Percentiles rank a stretch among this genome's conserved stretches.
Evolutionary conservation across 2,329 filamentous ascomycete species (phyloP).

Genomic region (Colletotrichum sp.): DNA sequence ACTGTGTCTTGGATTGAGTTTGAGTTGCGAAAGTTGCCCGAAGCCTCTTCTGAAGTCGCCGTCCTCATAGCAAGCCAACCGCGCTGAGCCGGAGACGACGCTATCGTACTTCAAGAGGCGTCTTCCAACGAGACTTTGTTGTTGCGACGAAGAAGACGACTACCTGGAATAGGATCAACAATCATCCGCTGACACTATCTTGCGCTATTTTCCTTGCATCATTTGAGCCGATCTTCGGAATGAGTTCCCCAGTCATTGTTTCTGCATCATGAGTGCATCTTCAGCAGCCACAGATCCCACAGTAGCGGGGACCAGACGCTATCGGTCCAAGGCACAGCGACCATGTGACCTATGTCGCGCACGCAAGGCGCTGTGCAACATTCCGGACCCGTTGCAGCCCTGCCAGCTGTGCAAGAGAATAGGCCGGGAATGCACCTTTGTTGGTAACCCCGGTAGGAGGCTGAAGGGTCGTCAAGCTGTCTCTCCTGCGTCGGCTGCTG

Average conservation of each 20-base stretch:
- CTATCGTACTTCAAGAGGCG: background rate
- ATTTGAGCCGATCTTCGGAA: background rate
- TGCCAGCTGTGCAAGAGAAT: slow-evolving; percentile 29
- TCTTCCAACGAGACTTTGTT: background rate
- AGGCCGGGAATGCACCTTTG: slow-evolving; percentile 27
- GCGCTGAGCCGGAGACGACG: background rate
- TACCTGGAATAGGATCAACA: background rate
- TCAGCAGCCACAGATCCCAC: background rate
- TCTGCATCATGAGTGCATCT: background rate
- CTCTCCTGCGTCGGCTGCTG: background rate
- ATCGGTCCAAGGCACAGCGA: slow-evolving; percentile 26
- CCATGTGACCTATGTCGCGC: slow-evolving; percentile 27
- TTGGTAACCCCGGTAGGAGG: slow-evolving; percentile 23
- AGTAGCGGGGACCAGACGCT: slow-evolving; percentile 11
- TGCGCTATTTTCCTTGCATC: background rate
- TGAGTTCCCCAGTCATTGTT: background rate
- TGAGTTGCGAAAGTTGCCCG: background rate
- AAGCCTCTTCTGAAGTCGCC: background rate
- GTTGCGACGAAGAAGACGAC: background rate
- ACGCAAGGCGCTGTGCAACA: slow-evolving; percentile 30
- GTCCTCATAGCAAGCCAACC: background rate
- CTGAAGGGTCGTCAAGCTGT: background rate
- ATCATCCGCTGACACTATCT: background rate
- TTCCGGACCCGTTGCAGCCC: slow-evolving; percentile 27
- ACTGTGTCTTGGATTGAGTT: background rate